Evolutionary conservation across 768 basidiomycete species (phyloP), one percentile per base, ranked within the genome.

Genomic region (Lyophyllum semitale): DNA sequence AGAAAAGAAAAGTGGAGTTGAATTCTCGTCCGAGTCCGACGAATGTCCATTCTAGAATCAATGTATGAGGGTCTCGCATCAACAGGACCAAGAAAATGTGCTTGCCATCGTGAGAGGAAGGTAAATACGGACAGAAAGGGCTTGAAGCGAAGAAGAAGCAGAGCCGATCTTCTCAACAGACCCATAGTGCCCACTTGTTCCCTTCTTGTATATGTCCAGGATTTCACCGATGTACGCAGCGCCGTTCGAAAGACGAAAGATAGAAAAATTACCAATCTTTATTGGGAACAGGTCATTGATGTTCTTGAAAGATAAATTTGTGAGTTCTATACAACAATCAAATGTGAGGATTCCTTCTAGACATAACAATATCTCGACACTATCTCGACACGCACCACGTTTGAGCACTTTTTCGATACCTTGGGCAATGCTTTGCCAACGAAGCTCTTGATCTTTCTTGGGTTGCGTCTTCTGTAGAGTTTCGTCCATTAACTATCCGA

Each of bases 351-450:
- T n/a, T n/a, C n/a, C n/a, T n/a, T n/a, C n/a, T n/a, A n/a, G n/a
- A n/a, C n/a, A n/a, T n/a, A n/a, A n/a, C n/a, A 30, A 11, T 30
- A 11, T 6, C 29, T 6, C 29, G 29, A 30, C 6, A 30, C 29
- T 11, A 30, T 30, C n/a, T n/a, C n/a, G 29, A 30, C 6, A 41
- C 49, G 15, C 17, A 51, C 49, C 22, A 15, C 23, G 37, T 37
- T 12, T 12, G 25, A 51, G 12, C 12, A 41, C 18, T 38, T 15
- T 15, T 23, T 41, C 25, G 22, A 51, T 12, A 18, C 17, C 26
- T 18, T 32, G 15, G 22, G 32, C 49, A 38, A 51, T 40, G 4
- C 23, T 43, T 32, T 56, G 41, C 59, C 59, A 56, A 15, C 54
- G 51, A 27, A 56, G 8, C 29, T 56, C 54, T 23, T 55, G 55